Percentiles rank a stretch among this genome's conserved stretches.
Evolutionary conservation across 2,329 filamentous ascomycete genomes (phyloP).

Genomic region (Raffaelea arxii): DNA sequence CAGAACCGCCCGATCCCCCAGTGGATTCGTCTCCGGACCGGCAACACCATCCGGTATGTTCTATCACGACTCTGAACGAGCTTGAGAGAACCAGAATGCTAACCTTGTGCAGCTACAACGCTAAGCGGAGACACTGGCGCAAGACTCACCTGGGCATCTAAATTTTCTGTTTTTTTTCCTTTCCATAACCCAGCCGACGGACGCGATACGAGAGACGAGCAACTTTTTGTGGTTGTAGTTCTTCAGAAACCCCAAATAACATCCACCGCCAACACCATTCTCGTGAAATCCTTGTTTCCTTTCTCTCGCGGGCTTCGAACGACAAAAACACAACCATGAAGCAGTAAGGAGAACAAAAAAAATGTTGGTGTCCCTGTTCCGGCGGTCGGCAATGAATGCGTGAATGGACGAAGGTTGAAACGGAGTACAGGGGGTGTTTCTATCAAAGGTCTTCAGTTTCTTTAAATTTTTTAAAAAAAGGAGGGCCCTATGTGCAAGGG

Average conservation of each 20-base stretch:
- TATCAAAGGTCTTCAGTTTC: no score
- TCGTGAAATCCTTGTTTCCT: no score
- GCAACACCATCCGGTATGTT: conserved; percentile 98
- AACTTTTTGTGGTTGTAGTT: background rate
- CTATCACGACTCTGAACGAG: background rate
- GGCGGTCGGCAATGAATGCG: no score
- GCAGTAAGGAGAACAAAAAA: no score
- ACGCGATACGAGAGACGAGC: background rate
- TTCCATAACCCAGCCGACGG: background rate
- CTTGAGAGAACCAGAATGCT: background rate
- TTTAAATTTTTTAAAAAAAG: no score
- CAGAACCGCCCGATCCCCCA: conserved; percentile 99
- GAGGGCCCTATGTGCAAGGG: no score
- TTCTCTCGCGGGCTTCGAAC: no score
- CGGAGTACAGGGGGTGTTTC: no score
- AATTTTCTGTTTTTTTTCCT: conserved; percentile 25
- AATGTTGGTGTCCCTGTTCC: no score
- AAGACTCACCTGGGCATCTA: conserved; percentile 99
- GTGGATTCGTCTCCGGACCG: conserved; percentile 97
- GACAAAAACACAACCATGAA: no score
- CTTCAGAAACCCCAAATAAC: background rate
- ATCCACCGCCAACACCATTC: no score
- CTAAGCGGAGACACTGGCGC: conserved; percentile 99
- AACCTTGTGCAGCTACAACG: conserved; percentile 74
- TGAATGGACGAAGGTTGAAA: no score